phyloP scores from a whole-genome alignment of 495 filamentous ascomycete genomes.

The Articulospora tetracladia region DNA sequence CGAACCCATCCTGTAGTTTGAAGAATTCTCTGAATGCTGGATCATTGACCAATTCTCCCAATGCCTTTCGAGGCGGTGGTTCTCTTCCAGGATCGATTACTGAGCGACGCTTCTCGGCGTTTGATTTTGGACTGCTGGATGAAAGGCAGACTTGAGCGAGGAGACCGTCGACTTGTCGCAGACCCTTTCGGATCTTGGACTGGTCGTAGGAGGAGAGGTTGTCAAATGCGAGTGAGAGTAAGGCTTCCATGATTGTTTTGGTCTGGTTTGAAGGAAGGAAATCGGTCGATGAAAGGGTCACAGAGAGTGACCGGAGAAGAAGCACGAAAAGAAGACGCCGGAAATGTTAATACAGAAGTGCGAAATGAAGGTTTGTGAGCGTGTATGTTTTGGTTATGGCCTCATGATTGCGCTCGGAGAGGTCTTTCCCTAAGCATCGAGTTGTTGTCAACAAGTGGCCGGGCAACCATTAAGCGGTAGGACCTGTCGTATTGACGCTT shows the following conservation, averaged over 20 bases:
- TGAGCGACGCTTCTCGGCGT: constrained; percentile 29
- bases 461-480: too few relatives aligned
- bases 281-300: neutral
- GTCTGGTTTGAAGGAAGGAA: neutral
- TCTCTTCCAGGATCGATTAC: constrained; percentile 39
- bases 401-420: neutral
- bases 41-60: constrained; percentile 71
- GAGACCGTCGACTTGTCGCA: constrained; percentile 93
- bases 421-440: neutral
- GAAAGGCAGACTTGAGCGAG: constrained; percentile 94
- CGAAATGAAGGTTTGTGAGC: constrained; percentile 16
- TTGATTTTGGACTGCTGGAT: constrained; percentile 33
- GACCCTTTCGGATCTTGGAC: constrained; percentile 83
- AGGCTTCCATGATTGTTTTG: constrained; percentile 68
- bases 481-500: too few relatives aligned
- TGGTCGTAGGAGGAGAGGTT: constrained; percentile 92
- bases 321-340: constrained; percentile 17
- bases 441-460: neutral
- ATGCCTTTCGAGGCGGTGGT: constrained; percentile 49
- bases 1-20: constrained; percentile 92
- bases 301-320: neutral
- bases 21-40: constrained; percentile 95
- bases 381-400: neutral
- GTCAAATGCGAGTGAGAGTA: constrained; percentile 91
- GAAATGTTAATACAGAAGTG: constrained; percentile 24